phyloP scores from a whole-genome alignment of 495 filamentous ascomycete genomes.

The Platismatia glauca region DNA sequence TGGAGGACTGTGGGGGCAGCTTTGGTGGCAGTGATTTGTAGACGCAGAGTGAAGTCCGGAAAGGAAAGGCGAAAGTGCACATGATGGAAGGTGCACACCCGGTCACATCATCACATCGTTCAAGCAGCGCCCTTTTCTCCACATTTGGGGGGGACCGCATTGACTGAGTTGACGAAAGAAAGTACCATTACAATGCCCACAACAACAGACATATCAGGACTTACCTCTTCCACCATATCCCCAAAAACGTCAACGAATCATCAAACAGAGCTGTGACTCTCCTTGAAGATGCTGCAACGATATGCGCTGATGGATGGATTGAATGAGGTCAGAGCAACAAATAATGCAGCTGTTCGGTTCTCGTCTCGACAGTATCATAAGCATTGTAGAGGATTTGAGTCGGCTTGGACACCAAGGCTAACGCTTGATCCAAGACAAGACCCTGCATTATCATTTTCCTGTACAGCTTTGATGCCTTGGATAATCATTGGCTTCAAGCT shows the following conservation, averaged over 20 bases:
- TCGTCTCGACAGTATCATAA: not conserved
- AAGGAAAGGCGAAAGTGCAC: not conserved
- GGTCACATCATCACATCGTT: not conserved
- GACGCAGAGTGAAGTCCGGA: not conserved
- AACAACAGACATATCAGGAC: not conserved
- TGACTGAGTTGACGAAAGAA: not conserved
- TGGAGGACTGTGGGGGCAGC: not conserved
- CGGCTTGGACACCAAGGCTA: not conserved
- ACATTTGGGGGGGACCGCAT: not conserved
- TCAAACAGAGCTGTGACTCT: not conserved
- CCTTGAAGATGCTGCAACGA: not conserved
- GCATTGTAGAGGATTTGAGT: not conserved
- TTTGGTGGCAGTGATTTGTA: not conserved
- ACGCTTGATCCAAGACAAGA: no score
- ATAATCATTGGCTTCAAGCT: no score
- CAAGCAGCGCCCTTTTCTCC: not conserved
- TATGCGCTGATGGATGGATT: not conserved
- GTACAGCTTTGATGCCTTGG: no score
- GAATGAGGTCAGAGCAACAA: not conserved
- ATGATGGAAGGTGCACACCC: not conserved
- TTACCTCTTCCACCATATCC: not conserved
- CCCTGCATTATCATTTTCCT: no score
- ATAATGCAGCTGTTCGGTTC: not conserved
- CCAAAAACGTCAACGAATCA: not conserved
- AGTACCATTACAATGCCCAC: no score